phyloP scores from a whole-genome alignment of 345 rosid species.

The Hibiscus trionum region DNA sequence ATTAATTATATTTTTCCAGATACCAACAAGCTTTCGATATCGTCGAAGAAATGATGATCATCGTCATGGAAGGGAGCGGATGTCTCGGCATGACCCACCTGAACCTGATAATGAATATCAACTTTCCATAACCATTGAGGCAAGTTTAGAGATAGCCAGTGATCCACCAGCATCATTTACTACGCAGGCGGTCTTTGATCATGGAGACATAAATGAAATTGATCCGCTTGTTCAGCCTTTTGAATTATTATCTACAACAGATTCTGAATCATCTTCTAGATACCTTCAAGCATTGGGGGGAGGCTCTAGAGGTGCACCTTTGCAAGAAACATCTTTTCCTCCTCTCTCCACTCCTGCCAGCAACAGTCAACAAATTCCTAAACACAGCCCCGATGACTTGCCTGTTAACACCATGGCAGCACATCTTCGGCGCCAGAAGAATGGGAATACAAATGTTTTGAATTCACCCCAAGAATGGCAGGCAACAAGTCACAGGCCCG shows the following conservation, averaged over 20 bases:
- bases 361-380: constrained; percentile 39
- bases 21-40: constrained; percentile 90
- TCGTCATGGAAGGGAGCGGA: constrained; percentile 67
- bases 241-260: constrained; percentile 41
- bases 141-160: constrained; percentile 41
- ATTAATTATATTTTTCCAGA: constrained; percentile 29
- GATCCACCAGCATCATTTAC: constrained; percentile 37
- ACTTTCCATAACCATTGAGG: constrained; percentile 51
- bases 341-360: constrained; percentile 48
- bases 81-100: constrained; percentile 62
- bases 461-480: constrained; percentile 62
- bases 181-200: constrained; percentile 32
- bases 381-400: constrained; percentile 5
- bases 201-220: constrained; percentile 31
- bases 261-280: constrained; percentile 50
- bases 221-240: constrained; percentile 59
- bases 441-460: constrained; percentile 20
- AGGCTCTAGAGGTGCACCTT: constrained; percentile 42
- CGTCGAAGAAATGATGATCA: constrained; percentile 47
- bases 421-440: constrained; percentile 45
- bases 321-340: constrained; percentile 82
- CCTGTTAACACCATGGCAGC: constrained; percentile 59
- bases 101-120: constrained; percentile 45
- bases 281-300: constrained; percentile 82
- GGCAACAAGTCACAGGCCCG: constrained; percentile 28